These are phyloP conservation scores for Ganoderma resinaceum DNA, from an alignment of 1,284 basidiomycete genomes.

Conservation along the genomic window DNA sequence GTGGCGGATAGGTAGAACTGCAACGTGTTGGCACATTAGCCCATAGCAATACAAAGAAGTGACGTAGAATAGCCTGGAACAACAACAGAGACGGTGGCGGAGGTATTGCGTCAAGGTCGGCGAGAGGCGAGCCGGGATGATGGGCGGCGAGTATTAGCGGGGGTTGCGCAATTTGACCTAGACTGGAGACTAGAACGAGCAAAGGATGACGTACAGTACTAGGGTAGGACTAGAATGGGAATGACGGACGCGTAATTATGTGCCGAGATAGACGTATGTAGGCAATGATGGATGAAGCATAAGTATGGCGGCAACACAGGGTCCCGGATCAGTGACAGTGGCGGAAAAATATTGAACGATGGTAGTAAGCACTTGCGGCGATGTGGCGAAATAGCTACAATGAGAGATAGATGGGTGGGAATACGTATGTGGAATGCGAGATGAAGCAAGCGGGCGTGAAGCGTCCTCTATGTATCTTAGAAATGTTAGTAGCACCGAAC, in stretches of 20 bases:
- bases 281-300: background rate
- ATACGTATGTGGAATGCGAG: background rate
- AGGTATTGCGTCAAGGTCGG: background rate
- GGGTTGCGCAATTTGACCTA: background rate
- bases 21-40: background rate
- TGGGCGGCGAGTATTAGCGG: background rate
- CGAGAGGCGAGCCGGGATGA: background rate
- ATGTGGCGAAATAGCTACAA: slow-evolving; percentile 1
- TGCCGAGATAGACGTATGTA: background rate
- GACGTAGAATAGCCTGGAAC: background rate
- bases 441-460: background rate
- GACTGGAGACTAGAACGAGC: background rate
- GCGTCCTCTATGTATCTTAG: slow-evolving; percentile 3
- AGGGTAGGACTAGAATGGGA: background rate
- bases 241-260: background rate
- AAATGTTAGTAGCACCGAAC: background rate
- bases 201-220: background rate
- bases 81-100: background rate
- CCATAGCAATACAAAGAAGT: slow-evolving; percentile 1
- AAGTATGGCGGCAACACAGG: background rate
- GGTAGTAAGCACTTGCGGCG: background rate
- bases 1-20: background rate
- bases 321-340: background rate
- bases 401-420: background rate
- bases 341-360: background rate